These are phyloP conservation scores for Erodium trifolium DNA, from an alignment of 441 rosid species.

Conservation along the genomic window DNA sequence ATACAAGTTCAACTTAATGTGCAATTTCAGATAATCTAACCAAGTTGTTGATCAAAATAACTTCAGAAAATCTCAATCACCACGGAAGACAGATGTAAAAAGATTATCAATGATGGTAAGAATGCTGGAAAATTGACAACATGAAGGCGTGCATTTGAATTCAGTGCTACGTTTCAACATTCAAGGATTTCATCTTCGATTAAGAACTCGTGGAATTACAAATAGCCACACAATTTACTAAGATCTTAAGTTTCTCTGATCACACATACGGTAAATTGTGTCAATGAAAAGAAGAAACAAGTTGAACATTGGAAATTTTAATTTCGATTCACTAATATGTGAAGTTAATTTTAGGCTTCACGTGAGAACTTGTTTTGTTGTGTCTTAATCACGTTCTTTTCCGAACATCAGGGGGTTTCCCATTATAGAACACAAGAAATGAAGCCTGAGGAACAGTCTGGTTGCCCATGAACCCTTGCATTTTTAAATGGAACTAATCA, in stretches of 20 bases:
- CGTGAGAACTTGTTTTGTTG: too few species aligned
- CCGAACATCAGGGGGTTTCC: too few species aligned
- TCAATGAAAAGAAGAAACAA: background rate
- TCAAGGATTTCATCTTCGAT: background rate
- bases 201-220: background rate
- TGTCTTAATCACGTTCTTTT: too few species aligned
- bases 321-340: too few species aligned
- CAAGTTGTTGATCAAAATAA: constrained; percentile 1
- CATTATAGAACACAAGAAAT: background rate
- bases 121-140: background rate
- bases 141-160: constrained; percentile 1
- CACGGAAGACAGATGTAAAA: background rate
- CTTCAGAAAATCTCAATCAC: constrained; percentile 1
- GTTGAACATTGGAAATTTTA: background rate
- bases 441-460: constrained; percentile 1
- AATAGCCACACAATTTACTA: background rate
- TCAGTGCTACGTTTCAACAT: background rate
- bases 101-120: background rate
- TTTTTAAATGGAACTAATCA: background rate
- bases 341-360: too few species aligned
- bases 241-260: background rate
- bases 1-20: constrained; percentile 15
- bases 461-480: background rate
- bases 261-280: background rate
- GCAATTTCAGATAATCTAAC: background rate